phyloP scores from a whole-genome alignment of 371 early-diverging fungal species.

The Actinomortierella ambigua region DNA sequence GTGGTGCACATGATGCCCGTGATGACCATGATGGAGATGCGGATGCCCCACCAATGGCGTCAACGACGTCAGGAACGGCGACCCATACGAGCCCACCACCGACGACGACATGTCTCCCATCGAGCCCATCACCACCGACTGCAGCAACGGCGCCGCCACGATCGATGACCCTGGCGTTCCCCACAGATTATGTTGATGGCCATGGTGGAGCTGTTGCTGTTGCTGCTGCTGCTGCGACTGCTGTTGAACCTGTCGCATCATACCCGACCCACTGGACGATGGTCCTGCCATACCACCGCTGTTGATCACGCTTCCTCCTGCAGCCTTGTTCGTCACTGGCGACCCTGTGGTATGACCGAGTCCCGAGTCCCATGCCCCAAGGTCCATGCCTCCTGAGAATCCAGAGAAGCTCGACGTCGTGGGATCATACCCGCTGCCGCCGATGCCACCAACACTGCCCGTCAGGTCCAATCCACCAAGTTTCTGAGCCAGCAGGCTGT shows the following conservation, averaged over 20 bases:
- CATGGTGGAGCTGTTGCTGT: conserved; percentile 2
- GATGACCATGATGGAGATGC: conserved; percentile 18
- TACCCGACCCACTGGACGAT: no score
- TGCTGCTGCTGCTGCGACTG: no score
- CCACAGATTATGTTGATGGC: conserved; percentile 36
- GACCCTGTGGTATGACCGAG: no score
- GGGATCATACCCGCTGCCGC: conserved; percentile 10
- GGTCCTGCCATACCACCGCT: background rate
- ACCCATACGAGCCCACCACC: conserved; percentile 18
- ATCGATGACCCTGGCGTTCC: conserved; percentile 28
- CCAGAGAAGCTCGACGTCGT: conserved; percentile 19
- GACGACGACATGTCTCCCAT: conserved; percentile 3
- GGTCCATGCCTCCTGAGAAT: conserved; percentile 4
- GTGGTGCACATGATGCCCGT: conserved; percentile 4
- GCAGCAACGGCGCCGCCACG: conserved; percentile 23
- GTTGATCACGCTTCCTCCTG: background rate
- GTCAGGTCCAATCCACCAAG: conserved; percentile 33
- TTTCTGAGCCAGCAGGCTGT: conserved; percentile 15
- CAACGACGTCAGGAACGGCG: conserved; percentile 38
- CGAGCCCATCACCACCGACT: background rate
- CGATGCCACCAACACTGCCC: conserved; percentile 7
- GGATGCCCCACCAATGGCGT: conserved; percentile 17
- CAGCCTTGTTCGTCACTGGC: no score
- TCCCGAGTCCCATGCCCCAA: no score
- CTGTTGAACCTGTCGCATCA: no score